Evolutionary conservation across 106 monocot species (phyloP).

Genomic region (Phalaenopsis equestris): DNA sequence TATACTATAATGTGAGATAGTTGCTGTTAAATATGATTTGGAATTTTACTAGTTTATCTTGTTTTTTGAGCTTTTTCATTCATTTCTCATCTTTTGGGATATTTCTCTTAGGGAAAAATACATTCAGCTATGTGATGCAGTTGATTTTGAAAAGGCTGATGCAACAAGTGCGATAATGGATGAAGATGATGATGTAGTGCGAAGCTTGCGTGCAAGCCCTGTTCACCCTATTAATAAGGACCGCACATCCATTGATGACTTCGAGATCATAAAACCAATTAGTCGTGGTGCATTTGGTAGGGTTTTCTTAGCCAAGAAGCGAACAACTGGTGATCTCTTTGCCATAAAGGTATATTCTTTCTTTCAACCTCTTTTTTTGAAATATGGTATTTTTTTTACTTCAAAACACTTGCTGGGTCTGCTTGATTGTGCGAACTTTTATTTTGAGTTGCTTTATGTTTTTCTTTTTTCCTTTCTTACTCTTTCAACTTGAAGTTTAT

Average conservation of each 20-base stretch:
- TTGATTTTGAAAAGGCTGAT: slow-evolving; percentile 89
- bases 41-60: background rate
- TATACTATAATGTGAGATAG: background rate
- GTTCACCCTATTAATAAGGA: slow-evolving; percentile 68
- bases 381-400: background rate
- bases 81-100: slow-evolving; percentile 8
- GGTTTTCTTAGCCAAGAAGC: slow-evolving; percentile 97
- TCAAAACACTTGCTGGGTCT: background rate
- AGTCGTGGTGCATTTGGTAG: slow-evolving; percentile 99
- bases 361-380: background rate
- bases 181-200: slow-evolving; percentile 89
- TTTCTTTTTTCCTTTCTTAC: background rate
- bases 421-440: background rate
- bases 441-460: background rate
- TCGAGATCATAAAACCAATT: slow-evolving; percentile 98
- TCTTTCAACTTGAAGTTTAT: background rate
- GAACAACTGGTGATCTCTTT: slow-evolving; percentile 98
- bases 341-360: slow-evolving; percentile 79
- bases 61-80: slow-evolving; percentile 1
- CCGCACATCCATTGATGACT: slow-evolving; percentile 95
- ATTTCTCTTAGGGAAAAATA: slow-evolving; percentile 77
- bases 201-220: slow-evolving; percentile 85
- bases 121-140: slow-evolving; percentile 81
- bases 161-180: slow-evolving; percentile 72
- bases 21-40: background rate